These are phyloP conservation scores for Botrytis byssoidea DNA, from an alignment of 2,329 filamentous ascomycete genomes.

Conservation along the genomic window DNA sequence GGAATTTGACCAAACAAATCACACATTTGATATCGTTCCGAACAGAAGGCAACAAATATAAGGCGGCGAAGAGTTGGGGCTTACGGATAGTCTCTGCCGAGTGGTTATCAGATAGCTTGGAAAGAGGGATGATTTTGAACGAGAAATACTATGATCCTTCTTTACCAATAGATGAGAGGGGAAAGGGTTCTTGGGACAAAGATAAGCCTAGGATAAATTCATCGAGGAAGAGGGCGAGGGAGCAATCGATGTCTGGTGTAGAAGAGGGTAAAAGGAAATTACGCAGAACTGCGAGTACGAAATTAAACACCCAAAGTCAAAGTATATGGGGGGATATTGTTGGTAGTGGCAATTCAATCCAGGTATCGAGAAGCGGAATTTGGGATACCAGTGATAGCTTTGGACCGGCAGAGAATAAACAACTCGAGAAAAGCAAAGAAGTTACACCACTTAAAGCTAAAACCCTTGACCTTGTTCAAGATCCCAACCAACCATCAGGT, in stretches of 20 bases:
- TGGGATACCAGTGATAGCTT: constrained; percentile 31
- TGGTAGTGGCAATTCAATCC: constrained; percentile 43
- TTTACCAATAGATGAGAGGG: constrained; percentile 67
- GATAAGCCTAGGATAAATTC: constrained; percentile 47
- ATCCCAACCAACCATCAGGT: constrained; percentile 22
- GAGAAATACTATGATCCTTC: constrained; percentile 80
- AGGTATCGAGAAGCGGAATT: constrained; percentile 34
- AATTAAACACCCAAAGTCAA: constrained; percentile 75
- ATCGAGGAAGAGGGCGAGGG: constrained; percentile 59
- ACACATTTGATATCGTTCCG: constrained; percentile 82
- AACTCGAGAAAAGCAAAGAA: constrained; percentile 6
- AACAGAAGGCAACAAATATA: constrained; percentile 85
- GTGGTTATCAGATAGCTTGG: constrained; percentile 82
- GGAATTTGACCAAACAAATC: constrained; percentile 80
- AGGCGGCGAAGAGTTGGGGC: constrained; percentile 79
- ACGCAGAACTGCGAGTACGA: constrained; percentile 81
- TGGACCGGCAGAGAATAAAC: neutral
- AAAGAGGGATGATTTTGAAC: constrained; percentile 86
- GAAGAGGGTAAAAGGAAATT: constrained; percentile 74
- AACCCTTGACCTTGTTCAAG: constrained; percentile 23
- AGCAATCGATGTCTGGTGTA: constrained; percentile 44
- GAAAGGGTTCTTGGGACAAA: constrained; percentile 71
- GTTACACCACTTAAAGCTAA: neutral
- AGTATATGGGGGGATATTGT: constrained; percentile 91
- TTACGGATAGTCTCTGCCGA: constrained; percentile 76